Percentiles rank a stretch among this genome's conserved stretches.
These are phyloP conservation scores for Penicillium fuscoglaucum DNA, from an alignment of 2,329 filamentous ascomycete genomes.

Conservation along the genomic window DNA sequence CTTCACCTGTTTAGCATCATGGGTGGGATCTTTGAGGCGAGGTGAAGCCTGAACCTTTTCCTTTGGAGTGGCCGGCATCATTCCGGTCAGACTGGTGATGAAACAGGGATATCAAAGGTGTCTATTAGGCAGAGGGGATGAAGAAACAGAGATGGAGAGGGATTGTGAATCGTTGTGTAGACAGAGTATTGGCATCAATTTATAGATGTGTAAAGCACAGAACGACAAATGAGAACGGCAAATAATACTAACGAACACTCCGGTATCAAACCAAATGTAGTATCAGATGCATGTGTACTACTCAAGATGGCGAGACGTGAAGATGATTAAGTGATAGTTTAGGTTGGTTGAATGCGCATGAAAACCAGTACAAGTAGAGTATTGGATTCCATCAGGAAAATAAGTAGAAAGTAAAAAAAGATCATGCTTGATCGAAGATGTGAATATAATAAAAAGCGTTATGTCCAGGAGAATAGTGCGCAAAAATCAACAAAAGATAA, in stretches of 20 bases:
- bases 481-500: slow-evolving; percentile 9
- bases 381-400: background rate
- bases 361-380: too few species aligned
- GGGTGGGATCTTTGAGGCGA: too few species aligned
- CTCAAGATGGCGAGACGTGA: background rate
- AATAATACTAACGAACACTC: background rate
- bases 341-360: background rate
- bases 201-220: background rate
- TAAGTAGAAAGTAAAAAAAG: slow-evolving; percentile 4
- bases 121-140: background rate
- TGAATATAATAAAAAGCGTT: slow-evolving; percentile 13
- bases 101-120: too few species aligned
- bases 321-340: background rate
- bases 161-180: background rate
- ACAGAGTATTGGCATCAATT: background rate
- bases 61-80: background rate
- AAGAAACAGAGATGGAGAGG: background rate
- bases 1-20: background rate
- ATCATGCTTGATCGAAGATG: slow-evolving; percentile 11
- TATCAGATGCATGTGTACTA: background rate
- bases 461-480: slow-evolving; percentile 18
- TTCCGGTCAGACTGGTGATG: background rate
- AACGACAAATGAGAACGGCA: background rate
- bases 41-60: background rate
- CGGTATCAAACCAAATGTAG: background rate